Base-by-base conservation (phyloP, 2,329 filamentous ascomycete genomes). In the Monosporascus ibericus region DNA sequence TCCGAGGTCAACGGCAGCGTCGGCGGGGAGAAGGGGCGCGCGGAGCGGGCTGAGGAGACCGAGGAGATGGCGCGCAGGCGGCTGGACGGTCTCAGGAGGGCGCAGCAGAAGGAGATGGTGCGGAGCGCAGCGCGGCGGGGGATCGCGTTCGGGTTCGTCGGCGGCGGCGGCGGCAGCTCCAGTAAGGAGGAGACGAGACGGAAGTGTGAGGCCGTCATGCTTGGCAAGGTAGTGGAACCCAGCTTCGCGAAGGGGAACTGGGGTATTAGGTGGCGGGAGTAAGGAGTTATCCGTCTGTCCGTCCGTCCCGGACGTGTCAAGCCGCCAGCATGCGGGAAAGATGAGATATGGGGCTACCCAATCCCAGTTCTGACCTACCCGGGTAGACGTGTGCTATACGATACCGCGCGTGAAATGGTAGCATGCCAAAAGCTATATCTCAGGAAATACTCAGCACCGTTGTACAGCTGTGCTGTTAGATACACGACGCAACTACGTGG, bases 191-290 rank as follows among this genome's bases (percentile, higher is more conserved):
- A 58, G 9, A 56, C 59, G 44, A 65, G 65, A 55, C 71, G 72
- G 52, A 75, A 78, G 57, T 83, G 80, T 52, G 81, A 85, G 63
- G 81, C 80, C 7, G 68, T 84, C 2, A 82, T 84, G 79, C 71
- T 74, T 40, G 79, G 78, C 1, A 73, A 72, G 44, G 77, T 84
- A 3, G 79, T 84, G 0, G 81, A 85, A 62, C 74, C 79, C 3
- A 80, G 77, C 52, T 85, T 78, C 64, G 80, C 80, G 0, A 85
- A 84, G 57, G 81, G 81, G 0, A 75, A 84, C 46, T 85, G 80
- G 81, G 72, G 71, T 0, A 72, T 84, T 11, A 63, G 79, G 54
- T 84, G 80, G 80, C 71, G 80, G 54, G 79, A 82, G 37, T 63
- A 44, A 58, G 34, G 51, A 34, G 30, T 14, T 11, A 5, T 34